Base-by-base conservation (phyloP, 129 eudicot species). In the Helichrysum umbraculigerum region DNA sequence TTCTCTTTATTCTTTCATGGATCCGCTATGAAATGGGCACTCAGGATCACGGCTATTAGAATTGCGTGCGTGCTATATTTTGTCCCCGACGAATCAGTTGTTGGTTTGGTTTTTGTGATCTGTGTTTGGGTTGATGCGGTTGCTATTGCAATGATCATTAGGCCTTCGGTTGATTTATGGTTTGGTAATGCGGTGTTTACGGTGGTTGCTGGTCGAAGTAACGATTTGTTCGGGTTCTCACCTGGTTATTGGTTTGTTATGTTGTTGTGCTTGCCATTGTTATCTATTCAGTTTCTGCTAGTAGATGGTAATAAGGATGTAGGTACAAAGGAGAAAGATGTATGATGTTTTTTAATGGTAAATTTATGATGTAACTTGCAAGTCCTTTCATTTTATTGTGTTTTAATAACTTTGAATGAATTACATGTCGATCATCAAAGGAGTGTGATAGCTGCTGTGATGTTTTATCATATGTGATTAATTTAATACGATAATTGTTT, bases 111-210 rank as follows among this genome's bases (percentile, higher is more conserved):
- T 22, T 79, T 72, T n/a, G 60, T 72, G 59, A 65, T 79, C 4
- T 72, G 60, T 79, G 78, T 79, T 64, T 79, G 83, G 83, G 42
- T 79, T 7, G 78, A 79, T 28, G 59, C 16, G 17, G 19, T 79
- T 3, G 73, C 83, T 3, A 51, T 79, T 28, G n/a, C 25, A 32
- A 65, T 74, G 73, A 79, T 79, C 60, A 42, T 72, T 25, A 79
- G 62, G 34, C 68, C 73, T 41, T 54, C 44, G 37, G 29, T 4
- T 28, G 83, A 72, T 64, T 63, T 50, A 1, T 79, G 83, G 83
- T 2, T 72, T 12, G 28, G 4, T 1, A 66, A 79, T 33, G 17
- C 78, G 37, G 66, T 79, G 25, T 72, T 72, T 66, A 72, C 29
- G 50, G 83, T 20, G 60, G n/a, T 79, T 72, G 81, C 58, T 77